phyloP scores from a whole-genome alignment of 1,139 yeast genomes.

The Candida freyschussii region DNA sequence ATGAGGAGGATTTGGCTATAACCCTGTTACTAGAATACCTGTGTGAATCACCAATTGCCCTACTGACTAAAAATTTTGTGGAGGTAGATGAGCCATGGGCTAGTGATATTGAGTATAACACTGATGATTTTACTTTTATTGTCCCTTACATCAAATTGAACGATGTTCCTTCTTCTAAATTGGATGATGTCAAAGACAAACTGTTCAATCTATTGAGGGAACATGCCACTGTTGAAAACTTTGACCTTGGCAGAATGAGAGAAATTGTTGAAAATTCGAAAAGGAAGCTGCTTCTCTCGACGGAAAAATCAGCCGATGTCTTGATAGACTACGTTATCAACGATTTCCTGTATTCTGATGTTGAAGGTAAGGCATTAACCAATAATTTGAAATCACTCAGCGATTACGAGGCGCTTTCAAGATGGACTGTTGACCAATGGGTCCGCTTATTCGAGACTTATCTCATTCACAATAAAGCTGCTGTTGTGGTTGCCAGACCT shows the following conservation, averaged over 20 bases:
- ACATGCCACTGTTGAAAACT: conserved; percentile 42
- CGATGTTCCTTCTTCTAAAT: conserved; percentile 72
- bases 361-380: conserved; percentile 53
- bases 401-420: conserved; percentile 54
- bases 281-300: conserved; percentile 55
- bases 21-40: conserved; percentile 73
- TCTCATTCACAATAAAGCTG: conserved; percentile 64
- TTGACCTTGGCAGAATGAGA: conserved; percentile 62
- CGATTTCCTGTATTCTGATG: conserved; percentile 76
- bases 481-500: conserved; percentile 71
- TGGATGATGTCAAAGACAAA: conserved; percentile 48
- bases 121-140: conserved; percentile 64
- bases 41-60: conserved; percentile 68
- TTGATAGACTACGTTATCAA: conserved; percentile 66
- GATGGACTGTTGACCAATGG: conserved; percentile 75
- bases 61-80: conserved; percentile 62
- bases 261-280: conserved; percentile 64
- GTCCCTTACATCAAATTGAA: conserved; percentile 54
- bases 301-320: conserved; percentile 62
- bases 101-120: conserved; percentile 60
- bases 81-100: conserved; percentile 84
- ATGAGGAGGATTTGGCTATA: conserved; percentile 57
- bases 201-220: conserved; percentile 46
- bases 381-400: conserved; percentile 49
- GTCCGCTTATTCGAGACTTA: conserved; percentile 44